A percentile compares a stretch with the other conserved stretches of the same genome.
phyloP scores from a whole-genome alignment of 352 stramenopile genomes.

The Thraustotheca clavata region DNA sequence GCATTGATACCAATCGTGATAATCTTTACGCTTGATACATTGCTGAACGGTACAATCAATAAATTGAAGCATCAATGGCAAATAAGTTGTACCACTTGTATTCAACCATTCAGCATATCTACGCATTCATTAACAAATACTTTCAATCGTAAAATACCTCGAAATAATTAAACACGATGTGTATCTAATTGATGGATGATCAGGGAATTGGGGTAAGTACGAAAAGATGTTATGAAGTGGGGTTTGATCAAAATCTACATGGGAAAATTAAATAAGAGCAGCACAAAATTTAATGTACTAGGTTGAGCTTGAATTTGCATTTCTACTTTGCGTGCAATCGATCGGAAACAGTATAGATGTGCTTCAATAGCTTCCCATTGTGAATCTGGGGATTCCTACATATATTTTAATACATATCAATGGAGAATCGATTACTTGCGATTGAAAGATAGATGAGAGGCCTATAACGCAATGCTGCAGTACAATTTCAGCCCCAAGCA shows the following conservation, averaged over 20 bases:
- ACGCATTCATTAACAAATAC: neutral
- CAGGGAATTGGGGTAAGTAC: constrained; percentile 58
- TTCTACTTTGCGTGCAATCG: constrained; percentile 77
- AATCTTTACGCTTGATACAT: constrained; percentile 36
- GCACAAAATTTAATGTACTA: neutral
- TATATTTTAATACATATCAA: neutral
- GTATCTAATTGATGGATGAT: constrained; percentile 75
- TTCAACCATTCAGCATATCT: constrained; percentile 44
- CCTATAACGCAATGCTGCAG: constrained; percentile 71
- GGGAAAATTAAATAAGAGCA: constrained; percentile 12
- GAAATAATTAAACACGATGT: constrained; percentile 78
- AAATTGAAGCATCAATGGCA: constrained; percentile 54
- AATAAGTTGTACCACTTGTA: constrained; percentile 32
- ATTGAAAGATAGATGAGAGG: constrained; percentile 56
- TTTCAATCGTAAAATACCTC: constrained; percentile 31
- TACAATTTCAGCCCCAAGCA: constrained; percentile 59
- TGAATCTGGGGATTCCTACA: constrained; percentile 22
- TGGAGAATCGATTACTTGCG: neutral
- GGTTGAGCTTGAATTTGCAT: constrained; percentile 6
- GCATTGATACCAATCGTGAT: constrained; percentile 28
- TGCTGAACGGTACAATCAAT: constrained; percentile 60
- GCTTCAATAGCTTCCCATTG: constrained; percentile 74
- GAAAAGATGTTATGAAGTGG: constrained; percentile 69
- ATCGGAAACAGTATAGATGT: constrained; percentile 76
- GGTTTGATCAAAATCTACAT: constrained; percentile 24